Conservation (phyloP, 139 green algal genomes). For the Trebouxia sp. region DNA sequence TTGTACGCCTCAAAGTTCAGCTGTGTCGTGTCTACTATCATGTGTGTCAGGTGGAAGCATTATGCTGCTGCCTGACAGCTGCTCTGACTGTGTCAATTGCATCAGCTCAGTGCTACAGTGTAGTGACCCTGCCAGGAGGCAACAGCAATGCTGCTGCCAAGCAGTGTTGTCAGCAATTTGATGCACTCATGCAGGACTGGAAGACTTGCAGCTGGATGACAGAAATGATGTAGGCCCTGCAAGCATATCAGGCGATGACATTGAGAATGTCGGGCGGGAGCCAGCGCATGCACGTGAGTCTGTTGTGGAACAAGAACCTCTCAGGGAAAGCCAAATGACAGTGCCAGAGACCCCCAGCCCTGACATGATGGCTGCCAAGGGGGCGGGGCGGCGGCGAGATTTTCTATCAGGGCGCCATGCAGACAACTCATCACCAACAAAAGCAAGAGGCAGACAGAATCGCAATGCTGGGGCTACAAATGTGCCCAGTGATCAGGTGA, state of each 20-base stretch:
- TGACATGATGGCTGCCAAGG: slow-evolving; percentile 39
- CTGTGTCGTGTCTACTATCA: too few species aligned
- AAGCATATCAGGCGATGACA: background rate
- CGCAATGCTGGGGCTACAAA: background rate
- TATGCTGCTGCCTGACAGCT: too few species aligned
- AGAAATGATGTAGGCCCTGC: background rate
- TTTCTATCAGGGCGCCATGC: slow-evolving; percentile 45
- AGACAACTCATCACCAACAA: slow-evolving; percentile 63
- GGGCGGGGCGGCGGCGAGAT: background rate
- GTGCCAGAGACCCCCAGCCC: slow-evolving; percentile 85
- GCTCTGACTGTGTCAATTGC: too few species aligned
- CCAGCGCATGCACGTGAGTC: background rate
- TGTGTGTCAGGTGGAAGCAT: too few species aligned
- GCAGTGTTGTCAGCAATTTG: too few species aligned
- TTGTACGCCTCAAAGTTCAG: too few species aligned
- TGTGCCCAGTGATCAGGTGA: slow-evolving; percentile 23
- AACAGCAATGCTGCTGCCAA: too few species aligned
- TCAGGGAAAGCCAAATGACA: slow-evolving; percentile 64
- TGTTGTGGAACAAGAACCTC: slow-evolving; percentile 3
- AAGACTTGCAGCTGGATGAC: slow-evolving; percentile 16
- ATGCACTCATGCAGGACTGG: background rate
- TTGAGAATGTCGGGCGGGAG: background rate
- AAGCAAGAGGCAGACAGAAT: background rate
- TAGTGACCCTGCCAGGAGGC: too few species aligned
- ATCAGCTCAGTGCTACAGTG: too few species aligned